Evolutionary conservation across 2,329 filamentous ascomycete genomes (phyloP).

Genomic region (Scortechinia acanthostroma): DNA sequence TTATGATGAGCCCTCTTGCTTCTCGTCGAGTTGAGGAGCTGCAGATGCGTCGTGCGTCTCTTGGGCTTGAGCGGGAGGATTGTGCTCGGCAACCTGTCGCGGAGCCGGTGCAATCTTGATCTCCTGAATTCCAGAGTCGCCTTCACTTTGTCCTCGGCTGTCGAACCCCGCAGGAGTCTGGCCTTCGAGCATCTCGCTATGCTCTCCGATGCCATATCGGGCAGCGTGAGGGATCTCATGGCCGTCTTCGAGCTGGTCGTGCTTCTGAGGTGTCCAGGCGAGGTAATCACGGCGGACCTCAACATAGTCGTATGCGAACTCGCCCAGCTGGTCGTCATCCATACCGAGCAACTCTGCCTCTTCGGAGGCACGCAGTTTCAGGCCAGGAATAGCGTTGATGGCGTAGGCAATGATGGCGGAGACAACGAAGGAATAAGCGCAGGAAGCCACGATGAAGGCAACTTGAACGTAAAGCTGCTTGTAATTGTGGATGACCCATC

Average conservation of each 20-base stretch:
- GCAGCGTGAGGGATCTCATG: constrained; percentile 42
- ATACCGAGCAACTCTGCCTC: constrained; percentile 80
- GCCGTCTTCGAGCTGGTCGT: constrained; percentile 51
- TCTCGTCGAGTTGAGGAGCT: not conserved
- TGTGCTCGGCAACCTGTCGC: not conserved
- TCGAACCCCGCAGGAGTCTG: not conserved
- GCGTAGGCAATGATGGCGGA: constrained; percentile 67
- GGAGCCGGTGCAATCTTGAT: not conserved
- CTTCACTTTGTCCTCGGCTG: not conserved
- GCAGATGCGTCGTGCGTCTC: not conserved
- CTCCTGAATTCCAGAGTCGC: not conserved
- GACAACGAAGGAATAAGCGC: constrained; percentile 66
- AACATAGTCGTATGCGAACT: constrained; percentile 86
- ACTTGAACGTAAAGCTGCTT: constrained; percentile 73
- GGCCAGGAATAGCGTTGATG: constrained; percentile 70
- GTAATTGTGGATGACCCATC: constrained; percentile 71
- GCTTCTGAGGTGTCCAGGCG: constrained; percentile 74
- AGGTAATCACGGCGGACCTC: constrained; percentile 84
- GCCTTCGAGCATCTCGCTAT: constrained; percentile 45
- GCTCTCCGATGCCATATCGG: constrained; percentile 67
- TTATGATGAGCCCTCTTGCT: not conserved
- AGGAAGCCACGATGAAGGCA: constrained; percentile 64
- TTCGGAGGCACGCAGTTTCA: constrained; percentile 73
- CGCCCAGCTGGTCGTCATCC: constrained; percentile 84
- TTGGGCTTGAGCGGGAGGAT: not conserved